Conservation (phyloP, 192 early-diverging fungal species). For the Neocallimastix lanati region DNA sequence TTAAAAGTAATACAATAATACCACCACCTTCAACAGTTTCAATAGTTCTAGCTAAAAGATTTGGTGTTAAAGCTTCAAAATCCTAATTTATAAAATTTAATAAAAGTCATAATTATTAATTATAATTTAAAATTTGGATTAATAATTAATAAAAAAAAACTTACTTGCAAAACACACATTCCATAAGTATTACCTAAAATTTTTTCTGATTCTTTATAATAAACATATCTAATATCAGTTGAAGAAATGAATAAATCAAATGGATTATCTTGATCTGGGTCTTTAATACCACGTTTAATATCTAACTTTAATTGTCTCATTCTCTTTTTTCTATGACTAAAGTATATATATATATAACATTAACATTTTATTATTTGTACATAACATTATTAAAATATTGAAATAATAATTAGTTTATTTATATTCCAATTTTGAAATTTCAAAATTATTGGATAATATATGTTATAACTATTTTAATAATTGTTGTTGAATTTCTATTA, state of each 20-base stretch:
- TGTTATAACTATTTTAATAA: too few species aligned
- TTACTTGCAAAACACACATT: slow-evolving; percentile 81
- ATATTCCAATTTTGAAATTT: too few species aligned
- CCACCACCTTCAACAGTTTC: slow-evolving; percentile 98
- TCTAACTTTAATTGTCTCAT: slow-evolving; percentile 90
- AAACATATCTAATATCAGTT: slow-evolving; percentile 92
- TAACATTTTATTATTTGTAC: too few species aligned
- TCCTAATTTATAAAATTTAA: slow-evolving; percentile 48
- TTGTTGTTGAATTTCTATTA: too few species aligned
- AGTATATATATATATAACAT: not conserved
- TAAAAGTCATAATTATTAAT: too few species aligned
- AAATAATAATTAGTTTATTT: too few species aligned
- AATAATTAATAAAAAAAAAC: not conserved
- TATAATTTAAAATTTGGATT: too few species aligned
- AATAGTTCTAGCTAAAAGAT: slow-evolving; percentile 85
- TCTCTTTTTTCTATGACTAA: slow-evolving; percentile 91
- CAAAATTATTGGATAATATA: too few species aligned
- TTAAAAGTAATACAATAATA: slow-evolving; percentile 77
- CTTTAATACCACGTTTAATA: slow-evolving; percentile 74
- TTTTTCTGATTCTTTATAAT: slow-evolving; percentile 98
- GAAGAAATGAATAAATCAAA: slow-evolving; percentile 93
- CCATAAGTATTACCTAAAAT: slow-evolving; percentile 96
- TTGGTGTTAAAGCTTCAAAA: slow-evolving; percentile 96
- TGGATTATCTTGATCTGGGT: slow-evolving; percentile 89
- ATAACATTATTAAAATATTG: not conserved